phyloP scores from a whole-genome alignment of 23 red algal species.

The Gracilaria gracilis region DNA sequence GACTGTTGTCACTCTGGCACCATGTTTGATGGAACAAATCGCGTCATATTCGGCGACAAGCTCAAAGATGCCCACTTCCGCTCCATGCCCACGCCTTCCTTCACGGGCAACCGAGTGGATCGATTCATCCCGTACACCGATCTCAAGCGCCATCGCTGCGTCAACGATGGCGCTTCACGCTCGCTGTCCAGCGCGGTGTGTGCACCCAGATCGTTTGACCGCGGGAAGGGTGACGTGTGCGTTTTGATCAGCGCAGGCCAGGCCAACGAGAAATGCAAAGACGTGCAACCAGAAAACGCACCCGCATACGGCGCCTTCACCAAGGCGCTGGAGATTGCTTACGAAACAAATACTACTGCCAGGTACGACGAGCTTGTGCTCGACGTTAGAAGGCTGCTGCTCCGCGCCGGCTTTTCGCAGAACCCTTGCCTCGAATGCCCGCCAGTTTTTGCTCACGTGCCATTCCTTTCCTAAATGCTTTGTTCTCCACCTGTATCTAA shows the following conservation, averaged over 20 bases:
- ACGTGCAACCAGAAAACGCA: neutral
- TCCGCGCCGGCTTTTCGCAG: conserved; percentile 11
- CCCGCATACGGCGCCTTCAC: conserved; percentile 8
- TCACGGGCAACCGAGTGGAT: neutral
- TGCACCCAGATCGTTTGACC: neutral
- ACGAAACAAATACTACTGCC: neutral
- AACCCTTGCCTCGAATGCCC: conserved; percentile 13
- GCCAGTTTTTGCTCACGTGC: neutral
- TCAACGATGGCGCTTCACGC: neutral
- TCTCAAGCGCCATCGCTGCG: neutral
- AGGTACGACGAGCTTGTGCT: neutral
- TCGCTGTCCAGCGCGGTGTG: neutral
- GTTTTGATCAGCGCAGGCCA: conserved; percentile 14
- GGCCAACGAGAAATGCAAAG: conserved; percentile 7
- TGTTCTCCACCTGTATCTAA: too few species aligned
- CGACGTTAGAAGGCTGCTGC: conserved; percentile 1
- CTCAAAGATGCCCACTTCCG: neutral
- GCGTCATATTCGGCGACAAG: conserved; percentile 5
- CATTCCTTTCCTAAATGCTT: neutral
- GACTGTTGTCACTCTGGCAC: conserved; percentile 59
- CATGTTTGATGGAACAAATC: conserved; percentile 21
- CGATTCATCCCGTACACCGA: neutral
- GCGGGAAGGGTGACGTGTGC: neutral
- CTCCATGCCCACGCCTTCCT: neutral
- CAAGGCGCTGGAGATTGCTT: conserved; percentile 3